Evolutionary conservation across 164 flowering plant genomes (phyloP).

Genomic region (Sextonia rubra): DNA sequence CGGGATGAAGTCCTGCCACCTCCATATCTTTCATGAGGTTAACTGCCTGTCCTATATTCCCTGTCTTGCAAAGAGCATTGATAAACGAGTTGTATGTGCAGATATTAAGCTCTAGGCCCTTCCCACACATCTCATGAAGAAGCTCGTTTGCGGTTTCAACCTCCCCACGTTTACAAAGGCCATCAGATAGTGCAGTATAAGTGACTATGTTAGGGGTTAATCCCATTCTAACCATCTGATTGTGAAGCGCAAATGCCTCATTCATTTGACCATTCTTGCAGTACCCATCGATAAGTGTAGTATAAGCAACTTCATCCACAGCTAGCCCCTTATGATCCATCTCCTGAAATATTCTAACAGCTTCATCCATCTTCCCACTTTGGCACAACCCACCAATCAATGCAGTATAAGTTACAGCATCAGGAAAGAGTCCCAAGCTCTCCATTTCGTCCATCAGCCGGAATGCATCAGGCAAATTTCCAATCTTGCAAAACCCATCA

Average conservation of each 20-base stretch:
- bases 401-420: slow-evolving; percentile 41
- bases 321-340: slow-evolving; percentile 41
- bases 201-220: slow-evolving; percentile 29
- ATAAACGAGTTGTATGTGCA: slow-evolving; percentile 28
- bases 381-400: slow-evolving; percentile 51
- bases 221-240: slow-evolving; percentile 24
- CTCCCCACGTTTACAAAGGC: slow-evolving; percentile 31
- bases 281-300: slow-evolving; percentile 33
- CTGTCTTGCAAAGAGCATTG: slow-evolving; percentile 32
- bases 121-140: slow-evolving; percentile 30
- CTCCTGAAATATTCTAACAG: slow-evolving; percentile 37
- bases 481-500: slow-evolving; percentile 42
- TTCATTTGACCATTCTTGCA: slow-evolving; percentile 28
- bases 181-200: slow-evolving; percentile 29
- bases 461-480: slow-evolving; percentile 40
- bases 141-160: slow-evolving; percentile 34
- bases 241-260: slow-evolving; percentile 29
- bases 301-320: slow-evolving; percentile 30
- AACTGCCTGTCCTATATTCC: slow-evolving; percentile 28
- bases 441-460: slow-evolving; percentile 41
- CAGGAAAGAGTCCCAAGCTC: slow-evolving; percentile 33
- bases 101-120: slow-evolving; percentile 26
- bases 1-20: slow-evolving; percentile 23
- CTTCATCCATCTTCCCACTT: slow-evolving; percentile 46
- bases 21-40: slow-evolving; percentile 33